Evolutionary conservation across 257 asterid species (phyloP), one percentile per base, ranked within the genome.

Genomic region (Perilla frutescens): DNA sequence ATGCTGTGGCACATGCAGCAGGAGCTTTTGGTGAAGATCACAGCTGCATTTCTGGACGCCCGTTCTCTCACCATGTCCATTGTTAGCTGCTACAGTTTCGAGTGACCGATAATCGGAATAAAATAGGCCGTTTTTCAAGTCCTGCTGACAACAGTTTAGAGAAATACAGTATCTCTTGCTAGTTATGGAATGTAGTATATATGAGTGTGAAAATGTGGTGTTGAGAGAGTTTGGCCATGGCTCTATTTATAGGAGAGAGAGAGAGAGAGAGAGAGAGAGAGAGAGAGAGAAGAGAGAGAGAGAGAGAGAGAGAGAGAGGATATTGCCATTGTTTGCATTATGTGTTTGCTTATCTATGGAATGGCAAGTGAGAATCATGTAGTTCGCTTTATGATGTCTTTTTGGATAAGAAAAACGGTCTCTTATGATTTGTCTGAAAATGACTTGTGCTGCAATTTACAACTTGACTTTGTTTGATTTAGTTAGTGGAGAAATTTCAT

Each of bases 1-100:
- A 89, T 82, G 88, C 93, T 87, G 53, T 91, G 92, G 68, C 96
- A 91, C 97, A 91, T 89, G 87, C 96, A 91, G 44, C 97, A 91
- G 39, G 96, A 80, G 81, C 96, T 91, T 71, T 89, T 91, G 13
- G 94, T 91, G 84, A 91, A 91, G 79, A 91, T 86, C 74, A 89
- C 97, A 8, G 86, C 90, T 0, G 93, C 97, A 43, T 81, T 89
- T 87, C 86, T 86, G 2, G 95, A 81, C 8, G 96, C 84, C 78
- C 87, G 76, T 8, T 91, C 96, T 56, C 84, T 76, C 10, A 91
- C 63, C 70, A 79, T 84, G 13, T 91, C 97, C 97, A 89, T 77
- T 2, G 9, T 12, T 49, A 5, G 1, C 3, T 43, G 11, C 11
- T 43, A 43, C 9, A 6, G 11, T 6, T 40, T 40, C 6, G 8